phyloP scores from a whole-genome alignment of 257 asterid species.

The Petrea volubilis region DNA sequence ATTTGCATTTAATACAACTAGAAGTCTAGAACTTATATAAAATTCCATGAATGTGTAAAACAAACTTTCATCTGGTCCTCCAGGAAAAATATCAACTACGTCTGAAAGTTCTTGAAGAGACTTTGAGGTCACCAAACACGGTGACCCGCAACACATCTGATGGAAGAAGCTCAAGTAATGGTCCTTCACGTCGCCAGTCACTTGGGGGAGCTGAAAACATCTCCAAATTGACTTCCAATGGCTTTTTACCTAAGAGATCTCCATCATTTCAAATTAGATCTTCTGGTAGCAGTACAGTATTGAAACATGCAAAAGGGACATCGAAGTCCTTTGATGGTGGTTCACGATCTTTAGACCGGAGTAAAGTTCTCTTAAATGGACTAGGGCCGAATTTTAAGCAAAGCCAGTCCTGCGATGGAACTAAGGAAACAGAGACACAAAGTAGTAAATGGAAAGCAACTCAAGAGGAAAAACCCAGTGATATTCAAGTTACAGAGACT shows the following conservation, averaged over 20 bases:
- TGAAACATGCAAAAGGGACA: slow-evolving; percentile 97
- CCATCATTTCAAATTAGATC: slow-evolving; percentile 92
- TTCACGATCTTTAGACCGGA: slow-evolving; percentile 80
- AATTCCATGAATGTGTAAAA: slow-evolving; percentile 1
- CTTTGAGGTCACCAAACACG: slow-evolving; percentile 72
- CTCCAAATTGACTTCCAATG: slow-evolving; percentile 78
- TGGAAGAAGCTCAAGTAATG: slow-evolving; percentile 73
- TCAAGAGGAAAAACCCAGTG: slow-evolving; percentile 64
- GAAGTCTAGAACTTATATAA: background rate
- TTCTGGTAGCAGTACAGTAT: slow-evolving; percentile 80
- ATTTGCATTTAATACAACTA: background rate
- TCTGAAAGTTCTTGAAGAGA: slow-evolving; percentile 84
- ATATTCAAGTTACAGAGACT: slow-evolving; percentile 53
- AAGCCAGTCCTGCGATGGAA: slow-evolving; percentile 89
- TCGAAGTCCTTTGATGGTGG: slow-evolving; percentile 99
- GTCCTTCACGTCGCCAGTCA: slow-evolving; percentile 86
- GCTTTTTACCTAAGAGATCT: slow-evolving; percentile 85
- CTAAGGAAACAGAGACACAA: slow-evolving; percentile 65
- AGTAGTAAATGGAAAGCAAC: slow-evolving; percentile 64
- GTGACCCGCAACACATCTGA: slow-evolving; percentile 61
- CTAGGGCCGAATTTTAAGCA: slow-evolving; percentile 85
- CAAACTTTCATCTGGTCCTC: slow-evolving; percentile 10
- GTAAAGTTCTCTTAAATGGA: slow-evolving; percentile 80
- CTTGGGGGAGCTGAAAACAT: slow-evolving; percentile 90
- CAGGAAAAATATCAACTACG: slow-evolving; percentile 91